Conservation (phyloP, 257 asterid genomes). For the Linderniella brevidens region DNA sequence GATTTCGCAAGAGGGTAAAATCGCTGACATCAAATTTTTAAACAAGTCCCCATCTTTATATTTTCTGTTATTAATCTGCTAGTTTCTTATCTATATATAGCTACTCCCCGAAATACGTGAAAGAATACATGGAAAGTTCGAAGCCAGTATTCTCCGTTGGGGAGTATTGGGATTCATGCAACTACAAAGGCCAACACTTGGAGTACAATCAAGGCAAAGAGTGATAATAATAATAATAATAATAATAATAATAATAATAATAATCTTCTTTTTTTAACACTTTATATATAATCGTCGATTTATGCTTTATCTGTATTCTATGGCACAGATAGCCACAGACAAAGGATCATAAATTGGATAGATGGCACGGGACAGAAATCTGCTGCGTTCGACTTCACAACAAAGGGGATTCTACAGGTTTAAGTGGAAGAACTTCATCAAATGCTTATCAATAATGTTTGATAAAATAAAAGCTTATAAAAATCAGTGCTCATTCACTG, state of each 20-base stretch:
- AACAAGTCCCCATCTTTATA: neutral
- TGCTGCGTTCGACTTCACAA: conserved; percentile 95
- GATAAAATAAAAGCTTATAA: no score
- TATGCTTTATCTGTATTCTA: neutral
- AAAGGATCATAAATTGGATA: conserved; percentile 79
- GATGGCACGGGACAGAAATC: conserved; percentile 71
- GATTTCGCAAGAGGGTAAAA: conserved; percentile 88
- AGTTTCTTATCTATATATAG: conserved; percentile 19
- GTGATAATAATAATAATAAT: conserved; percentile 3
- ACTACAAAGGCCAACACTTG: conserved; percentile 56
- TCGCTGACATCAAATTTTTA: neutral
- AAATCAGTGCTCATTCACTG: neutral
- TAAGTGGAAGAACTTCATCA: neutral
- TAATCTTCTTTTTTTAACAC: neutral
- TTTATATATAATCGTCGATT: neutral
- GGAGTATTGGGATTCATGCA: conserved; percentile 94
- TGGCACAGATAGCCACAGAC: conserved; percentile 77
- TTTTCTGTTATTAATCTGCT: neutral
- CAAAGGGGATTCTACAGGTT: conserved; percentile 96
- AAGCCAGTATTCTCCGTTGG: conserved; percentile 82
- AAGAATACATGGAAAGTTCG: conserved; percentile 62
- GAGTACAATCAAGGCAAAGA: conserved; percentile 77
- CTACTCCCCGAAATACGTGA: conserved; percentile 68
- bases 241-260: conserved; percentile 4
- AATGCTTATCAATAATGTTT: no score